Percentiles rank a stretch among this genome's conserved stretches.
Evolutionary conservation across 495 filamentous ascomycete species (phyloP).

Genomic region (Echria macrotheca): DNA sequence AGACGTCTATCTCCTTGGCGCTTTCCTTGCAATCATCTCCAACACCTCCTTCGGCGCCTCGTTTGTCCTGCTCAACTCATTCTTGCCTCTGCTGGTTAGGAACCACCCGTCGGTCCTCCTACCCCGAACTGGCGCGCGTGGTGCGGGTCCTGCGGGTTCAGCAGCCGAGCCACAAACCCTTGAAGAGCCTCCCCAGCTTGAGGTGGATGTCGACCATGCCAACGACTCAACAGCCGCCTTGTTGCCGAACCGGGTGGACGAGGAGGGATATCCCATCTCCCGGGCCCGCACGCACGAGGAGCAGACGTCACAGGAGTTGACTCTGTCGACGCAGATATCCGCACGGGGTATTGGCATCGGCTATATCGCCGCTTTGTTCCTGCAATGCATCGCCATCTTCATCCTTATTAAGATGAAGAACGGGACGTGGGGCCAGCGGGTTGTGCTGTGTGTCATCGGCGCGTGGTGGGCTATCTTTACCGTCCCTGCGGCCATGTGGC

Average conservation of each 20-base stretch:
- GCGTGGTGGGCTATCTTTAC: constrained; percentile 95
- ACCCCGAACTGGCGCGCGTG: constrained; percentile 9
- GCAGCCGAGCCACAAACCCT: constrained; percentile 17
- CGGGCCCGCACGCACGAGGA: constrained; percentile 35
- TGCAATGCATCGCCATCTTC: constrained; percentile 72
- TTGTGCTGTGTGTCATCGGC: constrained; percentile 82
- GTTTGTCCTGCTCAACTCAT: constrained; percentile 80
- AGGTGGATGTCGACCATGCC: constrained; percentile 13
- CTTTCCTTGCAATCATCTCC: constrained; percentile 75
- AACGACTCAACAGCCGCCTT: constrained; percentile 43
- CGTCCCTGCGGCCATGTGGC: constrained; percentile 81
- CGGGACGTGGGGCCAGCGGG: constrained; percentile 69
- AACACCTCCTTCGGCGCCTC: constrained; percentile 88
- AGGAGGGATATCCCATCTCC: constrained; percentile 31
- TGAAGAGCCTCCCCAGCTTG: constrained; percentile 11
- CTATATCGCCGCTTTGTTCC: constrained; percentile 73
- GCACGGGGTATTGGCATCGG: constrained; percentile 87
- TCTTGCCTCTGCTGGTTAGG: constrained; percentile 73
- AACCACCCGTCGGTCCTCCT: constrained; percentile 58
- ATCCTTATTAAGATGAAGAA: constrained; percentile 65
- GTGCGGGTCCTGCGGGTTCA: constrained; percentile 10
- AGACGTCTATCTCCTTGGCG: constrained; percentile 70
- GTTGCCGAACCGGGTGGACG: constrained; percentile 24
- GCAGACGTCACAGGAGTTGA: constrained; percentile 59
- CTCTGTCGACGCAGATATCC: constrained; percentile 78